Evolutionary conservation across 768 basidiomycete genomes (phyloP).

Genomic region (Podaxis mareebaensis): DNA sequence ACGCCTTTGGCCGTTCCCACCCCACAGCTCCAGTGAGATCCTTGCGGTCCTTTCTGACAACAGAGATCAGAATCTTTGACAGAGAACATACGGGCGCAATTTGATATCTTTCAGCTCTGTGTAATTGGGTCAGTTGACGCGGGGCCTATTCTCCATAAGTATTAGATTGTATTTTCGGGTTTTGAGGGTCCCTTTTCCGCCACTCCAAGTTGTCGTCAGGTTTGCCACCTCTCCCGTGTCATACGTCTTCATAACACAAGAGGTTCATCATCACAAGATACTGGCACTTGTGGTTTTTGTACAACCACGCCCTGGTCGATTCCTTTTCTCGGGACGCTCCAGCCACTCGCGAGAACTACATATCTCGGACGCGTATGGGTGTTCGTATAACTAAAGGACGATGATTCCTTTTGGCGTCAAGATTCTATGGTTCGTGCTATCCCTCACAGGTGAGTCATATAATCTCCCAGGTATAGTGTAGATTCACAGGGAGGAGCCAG

Average conservation of each 20-base stretch:
- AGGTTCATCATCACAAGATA: no score
- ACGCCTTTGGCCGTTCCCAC: conserved; percentile 4
- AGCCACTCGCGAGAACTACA: background rate
- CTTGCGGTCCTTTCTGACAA: background rate
- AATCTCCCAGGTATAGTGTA: background rate
- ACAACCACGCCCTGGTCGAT: no score
- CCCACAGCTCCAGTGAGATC: conserved; percentile 13
- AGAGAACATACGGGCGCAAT: background rate
- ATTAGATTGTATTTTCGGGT: background rate
- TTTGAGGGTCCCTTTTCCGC: background rate
- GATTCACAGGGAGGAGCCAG: conserved; percentile 30
- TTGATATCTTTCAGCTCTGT: background rate
- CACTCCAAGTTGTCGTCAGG: background rate
- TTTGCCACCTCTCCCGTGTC: background rate
- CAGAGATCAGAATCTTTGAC: conserved; percentile 1
- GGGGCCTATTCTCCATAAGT: background rate
- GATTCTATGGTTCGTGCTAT: conserved; percentile 58
- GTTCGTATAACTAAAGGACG: background rate
- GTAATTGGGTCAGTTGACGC: background rate
- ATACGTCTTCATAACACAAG: background rate
- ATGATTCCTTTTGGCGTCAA: conserved; percentile 63
- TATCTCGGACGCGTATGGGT: background rate
- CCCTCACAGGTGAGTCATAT: conserved; percentile 47
- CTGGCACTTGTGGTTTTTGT: no score
- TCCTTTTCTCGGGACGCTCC: no score